These are phyloP conservation scores for Rhinocladiella mackenziei DNA, from an alignment of 2,329 filamentous ascomycete species.

Conservation along the genomic window DNA sequence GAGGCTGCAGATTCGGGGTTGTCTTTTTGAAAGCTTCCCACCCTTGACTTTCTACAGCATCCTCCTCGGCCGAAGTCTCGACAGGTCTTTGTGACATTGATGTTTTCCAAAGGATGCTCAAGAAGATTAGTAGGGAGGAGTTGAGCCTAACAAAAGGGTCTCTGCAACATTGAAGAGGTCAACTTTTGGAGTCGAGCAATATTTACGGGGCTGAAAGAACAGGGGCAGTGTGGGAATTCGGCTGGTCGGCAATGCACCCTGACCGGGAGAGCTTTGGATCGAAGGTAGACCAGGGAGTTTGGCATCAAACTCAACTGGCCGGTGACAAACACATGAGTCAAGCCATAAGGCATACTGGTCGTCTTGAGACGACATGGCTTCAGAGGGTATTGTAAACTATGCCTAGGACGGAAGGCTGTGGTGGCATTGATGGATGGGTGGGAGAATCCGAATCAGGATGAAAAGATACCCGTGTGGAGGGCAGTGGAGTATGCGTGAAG, in stretches of 20 bases:
- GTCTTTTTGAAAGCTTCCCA: conserved; percentile 14
- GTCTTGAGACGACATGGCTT: too few relatives aligned
- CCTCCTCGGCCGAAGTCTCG: neutral
- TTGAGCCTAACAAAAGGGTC: conserved; percentile 1
- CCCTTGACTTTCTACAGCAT: neutral
- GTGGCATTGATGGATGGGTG: neutral
- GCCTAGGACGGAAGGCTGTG: too few relatives aligned
- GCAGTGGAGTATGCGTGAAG: neutral
- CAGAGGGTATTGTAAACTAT: too few relatives aligned
- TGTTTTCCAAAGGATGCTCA: neutral
- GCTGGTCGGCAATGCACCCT: too few relatives aligned
- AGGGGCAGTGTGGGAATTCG: too few relatives aligned
- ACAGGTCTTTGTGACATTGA: conserved; percentile 4
- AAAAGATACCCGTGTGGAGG: neutral
- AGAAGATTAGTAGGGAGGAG: conserved; percentile 4
- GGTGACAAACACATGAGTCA: too few relatives aligned
- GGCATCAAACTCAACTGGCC: too few relatives aligned
- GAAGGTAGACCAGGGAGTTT: too few relatives aligned
- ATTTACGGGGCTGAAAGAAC: too few relatives aligned
- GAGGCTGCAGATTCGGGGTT: conserved; percentile 1
- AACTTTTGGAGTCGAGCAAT: too few relatives aligned
- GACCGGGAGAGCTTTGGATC: too few relatives aligned
- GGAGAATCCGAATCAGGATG: neutral
- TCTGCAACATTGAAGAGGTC: conserved; percentile 7
- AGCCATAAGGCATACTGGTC: too few relatives aligned